These are phyloP conservation scores for Boletus rex-veris DNA, from an alignment of 768 basidiomycete genomes.

Conservation along the genomic window DNA sequence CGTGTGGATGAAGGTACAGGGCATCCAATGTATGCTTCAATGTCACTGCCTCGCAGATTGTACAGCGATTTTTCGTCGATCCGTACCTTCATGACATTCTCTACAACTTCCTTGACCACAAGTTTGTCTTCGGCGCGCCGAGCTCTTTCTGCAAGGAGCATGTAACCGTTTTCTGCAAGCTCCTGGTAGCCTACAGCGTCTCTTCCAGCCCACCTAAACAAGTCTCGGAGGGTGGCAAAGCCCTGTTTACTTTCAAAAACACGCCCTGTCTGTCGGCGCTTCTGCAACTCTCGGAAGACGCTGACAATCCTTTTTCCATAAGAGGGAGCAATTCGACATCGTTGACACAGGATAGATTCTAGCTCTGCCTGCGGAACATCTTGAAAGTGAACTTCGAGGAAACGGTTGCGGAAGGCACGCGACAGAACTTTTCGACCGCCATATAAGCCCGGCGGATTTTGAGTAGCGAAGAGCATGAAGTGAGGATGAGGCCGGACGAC, in stretches of 20 bases:
- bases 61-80: conserved; percentile 77
- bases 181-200: conserved; percentile 89
- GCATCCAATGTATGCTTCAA: conserved; percentile 52
- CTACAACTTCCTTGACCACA: conserved; percentile 90
- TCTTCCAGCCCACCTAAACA: conserved; percentile 95
- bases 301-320: conserved; percentile 87
- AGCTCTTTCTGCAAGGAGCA: conserved; percentile 92
- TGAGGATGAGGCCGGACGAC: conserved; percentile 89
- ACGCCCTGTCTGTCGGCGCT: conserved; percentile 82
- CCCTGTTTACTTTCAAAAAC: conserved; percentile 98
- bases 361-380: conserved; percentile 94
- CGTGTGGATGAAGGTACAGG: conserved; percentile 42
- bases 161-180: conserved; percentile 93
- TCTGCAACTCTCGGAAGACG: conserved; percentile 92
- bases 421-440: conserved; percentile 93
- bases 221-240: conserved; percentile 93
- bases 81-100: conserved; percentile 80
- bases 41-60: conserved; percentile 45
- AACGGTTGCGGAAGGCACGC: conserved; percentile 94
- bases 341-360: conserved; percentile 89
- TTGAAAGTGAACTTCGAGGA: conserved; percentile 95
- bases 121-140: conserved; percentile 80
- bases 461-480: conserved; percentile 98
- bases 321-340: conserved; percentile 90
- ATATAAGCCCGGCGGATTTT: conserved; percentile 95